Base-by-base conservation (phyloP, 2,329 filamentous ascomycete genomes). In the Talaromyces pinophilus region DNA sequence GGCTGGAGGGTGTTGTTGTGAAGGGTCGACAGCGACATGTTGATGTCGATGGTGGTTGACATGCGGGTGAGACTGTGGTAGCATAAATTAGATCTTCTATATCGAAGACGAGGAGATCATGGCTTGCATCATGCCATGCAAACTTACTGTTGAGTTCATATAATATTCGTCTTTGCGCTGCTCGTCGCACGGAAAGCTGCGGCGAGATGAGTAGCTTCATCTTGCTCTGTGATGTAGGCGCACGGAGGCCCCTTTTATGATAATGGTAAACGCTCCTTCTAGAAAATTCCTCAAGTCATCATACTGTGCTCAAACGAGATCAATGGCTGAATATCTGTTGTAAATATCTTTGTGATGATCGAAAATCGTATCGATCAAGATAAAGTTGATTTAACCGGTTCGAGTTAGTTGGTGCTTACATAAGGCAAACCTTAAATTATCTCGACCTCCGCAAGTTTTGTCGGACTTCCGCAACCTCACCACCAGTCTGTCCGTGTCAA, bases 191-290 rank as follows among this genome's bases (percentile, higher is more conserved):
- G 44, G 30, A 59, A 28, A 62, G 60, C 44, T 65, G 63, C 62
- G 65, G 69, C 33, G 69, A 68, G 55, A 68, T 70, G 67, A 68
- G 67, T 64, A 75, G 72, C 71, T 75, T 77, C 76, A 77, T 78
- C 69, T 71, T 62, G 63, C 69, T 70, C 67, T 69, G 3, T 13
- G 33, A 17, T 40, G 5, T 17, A 15, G 33, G n/a, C n/a, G 54
- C 54, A 57, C 19, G 15, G 5, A 22, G 30, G 5, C n/a, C 10
- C 17, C 52, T 55, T 11, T 2, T 2, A 15, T 40, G 8, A 35
- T 25, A 10, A 5, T 25, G 19, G 8, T 22, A 48, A 2, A 17
- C 2, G 4, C 33, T 42, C 17, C 35, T 6, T 44, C 17, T 30
- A 48, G 10, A 15, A 22, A 1, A 13, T 13, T 28, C 15, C 13